phyloP scores from a whole-genome alignment of 495 filamentous ascomycete genomes.

The Penicillium longicatenatum region DNA sequence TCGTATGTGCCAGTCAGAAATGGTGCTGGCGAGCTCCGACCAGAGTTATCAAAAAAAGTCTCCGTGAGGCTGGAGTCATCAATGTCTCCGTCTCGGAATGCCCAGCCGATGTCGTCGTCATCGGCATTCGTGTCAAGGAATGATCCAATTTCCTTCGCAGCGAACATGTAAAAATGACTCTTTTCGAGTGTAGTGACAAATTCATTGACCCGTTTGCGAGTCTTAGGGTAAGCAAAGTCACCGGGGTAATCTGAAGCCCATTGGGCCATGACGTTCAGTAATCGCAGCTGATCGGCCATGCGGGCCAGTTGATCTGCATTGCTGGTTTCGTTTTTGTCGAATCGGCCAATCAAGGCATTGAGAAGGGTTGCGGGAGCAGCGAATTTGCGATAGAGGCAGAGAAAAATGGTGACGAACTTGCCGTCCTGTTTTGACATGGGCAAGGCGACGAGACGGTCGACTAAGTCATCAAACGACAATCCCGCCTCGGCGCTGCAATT shows the following conservation, averaged over 20 bases:
- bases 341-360: constrained; percentile 68
- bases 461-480: constrained; percentile 80
- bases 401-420: constrained; percentile 83
- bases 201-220: constrained; percentile 64
- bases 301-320: constrained; percentile 64
- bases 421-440: constrained; percentile 82
- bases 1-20: constrained; percentile 33
- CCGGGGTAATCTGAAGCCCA: constrained; percentile 92
- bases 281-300: constrained; percentile 77
- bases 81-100: constrained; percentile 61
- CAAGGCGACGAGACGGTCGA: constrained; percentile 78
- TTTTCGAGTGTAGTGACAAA: constrained; percentile 70
- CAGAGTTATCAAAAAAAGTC: constrained; percentile 42
- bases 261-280: constrained; percentile 79
- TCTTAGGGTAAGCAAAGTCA: constrained; percentile 84
- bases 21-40: constrained; percentile 42
- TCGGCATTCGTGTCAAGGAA: constrained; percentile 65
- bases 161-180: constrained; percentile 75
- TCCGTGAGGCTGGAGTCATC: constrained; percentile 41
- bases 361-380: constrained; percentile 77
- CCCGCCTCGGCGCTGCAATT: constrained; percentile 51
- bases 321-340: constrained; percentile 66
- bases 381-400: constrained; percentile 95
- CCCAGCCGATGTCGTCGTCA: constrained; percentile 83
- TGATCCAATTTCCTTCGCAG: constrained; percentile 76